Base-by-base conservation (phyloP, 768 basidiomycete species). In the Lentinula guzmanii region DNA sequence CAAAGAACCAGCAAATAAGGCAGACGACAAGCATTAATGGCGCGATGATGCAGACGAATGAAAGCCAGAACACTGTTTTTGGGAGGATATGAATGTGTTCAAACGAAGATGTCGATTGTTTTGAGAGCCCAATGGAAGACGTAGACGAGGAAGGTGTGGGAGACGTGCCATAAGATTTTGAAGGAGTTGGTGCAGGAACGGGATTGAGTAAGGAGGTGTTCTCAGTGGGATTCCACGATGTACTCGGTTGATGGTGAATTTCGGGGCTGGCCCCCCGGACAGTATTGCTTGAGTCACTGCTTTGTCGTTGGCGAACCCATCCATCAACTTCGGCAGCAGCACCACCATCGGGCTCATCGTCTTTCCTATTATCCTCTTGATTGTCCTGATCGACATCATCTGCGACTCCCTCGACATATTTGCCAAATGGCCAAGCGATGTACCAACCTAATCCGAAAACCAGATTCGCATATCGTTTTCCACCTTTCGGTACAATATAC, bases 381-480 rank as follows among this genome's bases (percentile, higher is more conserved):
- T 68, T 62, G 52, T 72, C 67, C 15, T 69, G 77, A 45, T 74
- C 69, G 24, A 69, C 62, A 42, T 78, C 77, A 9, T 68, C 69
- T 3, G 77, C 72, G 62, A 87, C 87, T 10, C 94, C 93, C 72
- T 98, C 95, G 52, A 99, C 93, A 70, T 98, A 99, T 74, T 98
- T 98, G 18, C 97, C 95, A 70, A 99, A 99, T 2, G 97, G 97
- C 97, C 97, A 98, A 21, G 85, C 84, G 58, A 98, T 82, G 71
- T 99, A 99, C 91, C 95, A 97, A 5, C 94, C 95, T 28, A 99
- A 76, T 13, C 97, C 97, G 68, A 86, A 93, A 5, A 98, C 77
- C 34, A 98, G 80, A n/a, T 82, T 84, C 2, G 92, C 85, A 71
- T 96, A 98, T 53, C 84, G 87, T 65, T 79, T 80, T 46, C 94